phyloP scores from a whole-genome alignment of 805 yeast species.

The Saccharomyces mikatae region DNA sequence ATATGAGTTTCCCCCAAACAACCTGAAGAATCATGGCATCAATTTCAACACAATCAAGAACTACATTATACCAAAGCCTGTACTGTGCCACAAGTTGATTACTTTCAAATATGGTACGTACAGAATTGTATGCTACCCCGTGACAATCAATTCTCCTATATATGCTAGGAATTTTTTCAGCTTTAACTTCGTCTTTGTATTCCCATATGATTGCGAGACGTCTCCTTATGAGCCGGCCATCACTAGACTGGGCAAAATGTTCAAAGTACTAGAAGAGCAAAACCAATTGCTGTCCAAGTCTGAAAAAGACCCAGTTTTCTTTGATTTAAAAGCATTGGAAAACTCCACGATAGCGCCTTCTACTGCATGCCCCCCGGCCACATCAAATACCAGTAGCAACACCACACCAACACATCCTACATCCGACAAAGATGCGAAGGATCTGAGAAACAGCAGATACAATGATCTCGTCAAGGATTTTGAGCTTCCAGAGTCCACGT shows the following conservation, averaged over 20 bases:
- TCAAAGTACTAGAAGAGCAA: constrained; percentile 85
- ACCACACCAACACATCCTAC: not conserved
- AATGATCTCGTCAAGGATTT: constrained; percentile 25
- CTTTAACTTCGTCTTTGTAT: constrained; percentile 89
- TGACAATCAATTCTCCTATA: constrained; percentile 60
- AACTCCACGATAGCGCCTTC: constrained; percentile 2
- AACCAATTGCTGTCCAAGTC: constrained; percentile 59
- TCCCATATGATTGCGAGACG: constrained; percentile 71
- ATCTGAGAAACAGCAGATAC: constrained; percentile 8
- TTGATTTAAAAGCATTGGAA: constrained; percentile 18
- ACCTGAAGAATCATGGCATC: constrained; percentile 35
- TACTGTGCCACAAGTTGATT: constrained; percentile 73
- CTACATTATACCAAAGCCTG: constrained; percentile 90
- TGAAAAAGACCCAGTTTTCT: constrained; percentile 36
- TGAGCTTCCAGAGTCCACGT: constrained; percentile 20
- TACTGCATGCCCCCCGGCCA: constrained; percentile 5
- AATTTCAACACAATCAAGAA: constrained; percentile 82
- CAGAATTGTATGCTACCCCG: constrained; percentile 82
- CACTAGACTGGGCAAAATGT: constrained; percentile 77
- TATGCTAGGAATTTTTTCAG: constrained; percentile 89
- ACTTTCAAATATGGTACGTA: constrained; percentile 63
- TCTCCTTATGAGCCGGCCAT: constrained; percentile 83
- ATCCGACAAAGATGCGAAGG: constrained; percentile 7
- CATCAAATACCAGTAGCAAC: constrained; percentile 1
- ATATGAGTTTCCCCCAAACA: constrained; percentile 80